These are phyloP conservation scores for Pseudoscleropodium purum DNA, from an alignment of 225 moss, liverwort and hornwort genomes.

Conservation along the genomic window DNA sequence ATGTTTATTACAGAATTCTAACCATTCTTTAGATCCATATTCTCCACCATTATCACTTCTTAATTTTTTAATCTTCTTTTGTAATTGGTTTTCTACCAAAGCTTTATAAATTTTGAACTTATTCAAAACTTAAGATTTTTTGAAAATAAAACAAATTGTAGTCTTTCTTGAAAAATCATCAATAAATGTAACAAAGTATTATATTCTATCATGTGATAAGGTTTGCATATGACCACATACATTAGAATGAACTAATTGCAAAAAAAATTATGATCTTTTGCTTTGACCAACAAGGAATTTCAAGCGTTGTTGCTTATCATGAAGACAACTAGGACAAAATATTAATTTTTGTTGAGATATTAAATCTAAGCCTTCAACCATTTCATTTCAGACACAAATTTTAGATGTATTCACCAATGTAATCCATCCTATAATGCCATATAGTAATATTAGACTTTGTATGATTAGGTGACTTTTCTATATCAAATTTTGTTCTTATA, in stretches of 20 bases:
- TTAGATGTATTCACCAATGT: neutral
- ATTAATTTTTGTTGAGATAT: neutral
- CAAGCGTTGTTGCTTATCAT: neutral
- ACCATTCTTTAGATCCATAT: neutral
- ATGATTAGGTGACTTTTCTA: neutral
- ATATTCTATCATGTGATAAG: neutral
- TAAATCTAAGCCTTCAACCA: neutral
- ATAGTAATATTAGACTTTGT: neutral
- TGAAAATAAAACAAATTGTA: neutral
- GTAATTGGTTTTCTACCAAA: neutral
- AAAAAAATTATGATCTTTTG: neutral
- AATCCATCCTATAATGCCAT: neutral
- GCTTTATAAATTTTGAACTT: neutral
- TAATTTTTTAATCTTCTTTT: neutral
- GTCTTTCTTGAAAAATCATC: neutral
- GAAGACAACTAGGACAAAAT: neutral
- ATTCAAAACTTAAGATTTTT: neutral
- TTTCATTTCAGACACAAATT: neutral
- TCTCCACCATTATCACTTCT: neutral
- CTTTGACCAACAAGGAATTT: neutral
- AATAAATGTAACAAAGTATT: neutral
- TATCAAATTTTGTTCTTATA: neutral
- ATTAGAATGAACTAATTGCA: neutral
- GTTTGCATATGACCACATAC: neutral
- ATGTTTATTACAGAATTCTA: neutral